These are phyloP conservation scores for Persicaria tinctoria DNA, from an alignment of 148 eudicot genomes.

Conservation along the genomic window DNA sequence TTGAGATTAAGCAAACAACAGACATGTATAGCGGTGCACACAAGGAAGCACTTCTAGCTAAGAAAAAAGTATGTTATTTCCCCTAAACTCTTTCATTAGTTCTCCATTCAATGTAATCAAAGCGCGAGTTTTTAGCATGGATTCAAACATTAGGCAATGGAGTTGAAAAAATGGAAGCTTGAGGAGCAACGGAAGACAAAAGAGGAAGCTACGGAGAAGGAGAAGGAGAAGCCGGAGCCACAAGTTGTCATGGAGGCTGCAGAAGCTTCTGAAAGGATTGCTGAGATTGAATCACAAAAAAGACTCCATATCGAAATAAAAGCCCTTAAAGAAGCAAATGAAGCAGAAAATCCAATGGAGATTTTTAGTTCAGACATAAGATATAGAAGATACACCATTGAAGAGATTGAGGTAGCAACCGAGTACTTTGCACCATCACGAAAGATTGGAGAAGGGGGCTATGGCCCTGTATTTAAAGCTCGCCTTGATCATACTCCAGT, in stretches of 20 bases:
- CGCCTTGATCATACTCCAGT: constrained; percentile 9
- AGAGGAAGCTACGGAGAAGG: constrained; percentile 1
- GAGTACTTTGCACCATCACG: neutral
- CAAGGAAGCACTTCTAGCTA: constrained; percentile 63
- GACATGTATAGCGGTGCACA: constrained; percentile 70
- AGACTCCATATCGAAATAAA: neutral
- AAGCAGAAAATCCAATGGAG: neutral
- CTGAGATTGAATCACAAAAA: constrained; percentile 12
- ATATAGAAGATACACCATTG: constrained; percentile 14
- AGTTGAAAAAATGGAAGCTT: neutral
- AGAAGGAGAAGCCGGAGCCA: constrained; percentile 11
- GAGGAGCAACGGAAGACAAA: constrained; percentile 6
- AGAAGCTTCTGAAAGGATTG: constrained; percentile 10
- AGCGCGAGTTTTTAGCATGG: neutral
- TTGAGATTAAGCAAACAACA: constrained; percentile 71
- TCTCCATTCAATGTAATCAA: neutral
- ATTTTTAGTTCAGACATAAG: neutral
- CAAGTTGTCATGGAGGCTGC: constrained; percentile 11
- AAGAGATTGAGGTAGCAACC: constrained; percentile 12
- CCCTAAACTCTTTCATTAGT: neutral
- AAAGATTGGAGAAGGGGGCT: constrained; percentile 17
- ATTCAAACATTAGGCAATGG: constrained; percentile 1
- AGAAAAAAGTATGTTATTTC: constrained; percentile 37
- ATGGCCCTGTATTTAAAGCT: constrained; percentile 12
- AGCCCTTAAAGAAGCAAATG: neutral